Evolutionary conservation across 2,329 filamentous ascomycete genomes (phyloP), one percentile per base, ranked within the genome.

Genomic region (Cladosporium sp.): DNA sequence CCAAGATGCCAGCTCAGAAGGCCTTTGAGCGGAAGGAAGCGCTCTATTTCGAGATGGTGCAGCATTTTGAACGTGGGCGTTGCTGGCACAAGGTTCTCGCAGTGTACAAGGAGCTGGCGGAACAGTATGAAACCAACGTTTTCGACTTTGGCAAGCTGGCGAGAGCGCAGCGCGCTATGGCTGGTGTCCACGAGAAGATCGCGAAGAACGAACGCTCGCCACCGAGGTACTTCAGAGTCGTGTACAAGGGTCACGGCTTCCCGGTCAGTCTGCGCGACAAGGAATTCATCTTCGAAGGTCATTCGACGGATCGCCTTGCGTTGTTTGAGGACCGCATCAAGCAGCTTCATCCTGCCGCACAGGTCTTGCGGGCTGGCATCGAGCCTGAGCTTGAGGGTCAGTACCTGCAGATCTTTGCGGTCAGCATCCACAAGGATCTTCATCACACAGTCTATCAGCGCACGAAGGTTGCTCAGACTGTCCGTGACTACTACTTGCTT

Each of bases 91-190:
- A 88, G 68, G 92, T 91, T 1, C 74, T 98, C 40, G 80, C 83
- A 5, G 89, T 89, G 3, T 97, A 98, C 71, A 87, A 87, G 66
- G 92, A 98, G 70, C 82, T 98, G 48, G 87, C 91, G 44, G 72
- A 77, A n/a, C 90, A 97, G 70, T 98, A 97, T 66, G 90, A 95
- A 72, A 82, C 80, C 59, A 95, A 90, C 55, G 74, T 87, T 0
- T 95, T 91, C 68, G 93, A 98, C 70, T 96, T 95, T 63, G 79
- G 85, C 33, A 96, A 98, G 71, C 78, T 98, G 19, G 91, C 93
- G 0, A 82, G 91, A 56, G 87, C 91, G 0, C 86, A 96, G 68
- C 80, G 90, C 55, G 90, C 92, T 6, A 95, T 95, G 73, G 92
- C 91, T 16, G 88, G 86, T 46, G 90, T 97, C 19, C 91, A 96